These are phyloP conservation scores for Opeltia flavorubescens DNA, from an alignment of 495 filamentous ascomycete species.

Conservation along the genomic window DNA sequence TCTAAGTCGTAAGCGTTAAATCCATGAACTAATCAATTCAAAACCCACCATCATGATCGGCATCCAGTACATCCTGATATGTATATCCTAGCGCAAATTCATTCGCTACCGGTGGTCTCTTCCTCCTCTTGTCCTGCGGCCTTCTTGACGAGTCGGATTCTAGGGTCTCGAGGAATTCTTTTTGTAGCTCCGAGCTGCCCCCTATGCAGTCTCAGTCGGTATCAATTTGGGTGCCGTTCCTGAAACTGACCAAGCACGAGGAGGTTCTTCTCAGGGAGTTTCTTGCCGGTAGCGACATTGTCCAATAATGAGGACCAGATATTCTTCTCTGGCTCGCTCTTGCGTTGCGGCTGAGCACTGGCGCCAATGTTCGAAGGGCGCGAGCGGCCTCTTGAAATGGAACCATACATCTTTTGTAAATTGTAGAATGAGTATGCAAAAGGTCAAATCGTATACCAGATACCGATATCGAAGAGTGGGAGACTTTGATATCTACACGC, in stretches of 20 bases:
- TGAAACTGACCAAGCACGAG: conserved; percentile 57
- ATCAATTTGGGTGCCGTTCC: background rate
- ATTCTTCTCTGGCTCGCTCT: conserved; percentile 70
- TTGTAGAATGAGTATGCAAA: background rate
- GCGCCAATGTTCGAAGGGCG: background rate
- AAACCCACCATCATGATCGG: conserved; percentile 72
- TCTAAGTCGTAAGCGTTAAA: conserved; percentile 19
- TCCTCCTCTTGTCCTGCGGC: conserved; percentile 42
- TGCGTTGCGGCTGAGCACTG: conserved; percentile 36
- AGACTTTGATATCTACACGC: too few relatives aligned
- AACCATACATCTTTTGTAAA: background rate
- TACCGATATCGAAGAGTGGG: too few relatives aligned
- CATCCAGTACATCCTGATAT: conserved; percentile 87
- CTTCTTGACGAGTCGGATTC: conserved; percentile 44
- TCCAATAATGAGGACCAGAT: conserved; percentile 94
- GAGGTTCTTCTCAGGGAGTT: conserved; percentile 83
- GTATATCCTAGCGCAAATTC: conserved; percentile 90
- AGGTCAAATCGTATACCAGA: too few relatives aligned
- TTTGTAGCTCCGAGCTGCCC: conserved; percentile 76
- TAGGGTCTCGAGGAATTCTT: conserved; percentile 76
- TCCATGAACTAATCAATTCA: too few relatives aligned
- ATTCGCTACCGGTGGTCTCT: conserved; percentile 72
- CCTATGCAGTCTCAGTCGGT: conserved; percentile 31
- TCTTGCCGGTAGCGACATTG: conserved; percentile 76
- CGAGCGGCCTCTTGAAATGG: conserved; percentile 1